Evolutionary conservation across 2,329 filamentous ascomycete genomes (phyloP), one percentile per base, ranked within the genome.

Genomic region (Trichoderma sp.): DNA sequence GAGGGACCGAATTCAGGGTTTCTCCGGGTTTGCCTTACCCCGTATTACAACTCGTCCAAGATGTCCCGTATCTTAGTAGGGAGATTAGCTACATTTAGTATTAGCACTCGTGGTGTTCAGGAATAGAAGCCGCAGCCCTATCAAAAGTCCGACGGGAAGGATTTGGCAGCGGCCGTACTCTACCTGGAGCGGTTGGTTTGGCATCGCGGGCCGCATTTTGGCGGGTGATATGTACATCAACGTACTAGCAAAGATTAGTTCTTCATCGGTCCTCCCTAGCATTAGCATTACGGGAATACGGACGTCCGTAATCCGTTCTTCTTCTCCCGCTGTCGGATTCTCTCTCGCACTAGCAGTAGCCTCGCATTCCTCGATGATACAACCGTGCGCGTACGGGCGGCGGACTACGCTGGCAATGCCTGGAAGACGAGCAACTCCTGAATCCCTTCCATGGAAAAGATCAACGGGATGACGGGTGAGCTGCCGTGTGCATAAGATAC

Each of bases 181-280:
- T 63, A 35, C 31, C 18, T 24, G 38, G 18, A n/a, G 67, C 33
- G 24, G 29, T 35, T 50, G 35, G 8, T 24, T 60, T 71, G 53
- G 9, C 56, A 33, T 50, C 56, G 38, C 68, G 68, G 68, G 68
- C 68, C 68, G 68, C 59, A 33, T 27, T 71, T 50, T 62, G 68
- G 38, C n/a, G 56, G 56, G 45, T 45, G 56, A 62, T 38, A 24
- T 41, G n/a, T 24, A 21, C 16, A 59, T 59, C 29, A 18, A 27
- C 9, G 35, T n/a, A 24, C 65, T 68, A 41, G 50, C 8, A 66
- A 45, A 1, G n/a, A 27, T 24, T 35, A 27, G 31, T 38, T 45
- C 41, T 45, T 2, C 7, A 50, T 12, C 41, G 21, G 50, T 6
- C 21, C 18, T n/a, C 18, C 50, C n/a, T 56, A 33, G 27, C 16